Conservation (phyloP, 495 filamentous ascomycete genomes). For the Penicillium odoratum region DNA sequence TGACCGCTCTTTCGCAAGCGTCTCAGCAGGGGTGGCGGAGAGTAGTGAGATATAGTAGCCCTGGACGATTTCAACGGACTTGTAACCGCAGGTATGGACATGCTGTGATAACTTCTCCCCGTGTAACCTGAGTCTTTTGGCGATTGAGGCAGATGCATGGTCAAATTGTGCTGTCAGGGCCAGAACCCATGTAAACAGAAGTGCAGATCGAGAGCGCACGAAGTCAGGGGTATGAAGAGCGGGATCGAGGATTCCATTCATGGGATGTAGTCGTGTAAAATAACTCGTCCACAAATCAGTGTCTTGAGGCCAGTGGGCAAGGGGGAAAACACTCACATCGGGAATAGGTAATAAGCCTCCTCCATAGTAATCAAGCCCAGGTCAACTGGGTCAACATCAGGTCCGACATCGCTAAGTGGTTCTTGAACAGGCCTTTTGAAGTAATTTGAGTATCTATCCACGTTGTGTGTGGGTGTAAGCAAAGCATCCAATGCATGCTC, state of each 20-base stretch:
- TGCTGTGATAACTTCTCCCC: conserved; percentile 58
- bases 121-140: conserved; percentile 57
- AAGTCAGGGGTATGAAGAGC: conserved; percentile 58
- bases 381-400: conserved; percentile 62
- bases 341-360: conserved; percentile 56
- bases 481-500: conserved; percentile 20
- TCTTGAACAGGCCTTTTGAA: conserved; percentile 13
- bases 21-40: conserved; percentile 27
- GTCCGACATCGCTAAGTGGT: conserved; percentile 45
- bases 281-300: conserved; percentile 41
- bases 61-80: conserved; percentile 63
- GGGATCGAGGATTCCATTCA: conserved; percentile 64
- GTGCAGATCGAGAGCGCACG: conserved; percentile 59
- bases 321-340: conserved; percentile 44
- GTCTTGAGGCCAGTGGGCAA: background rate
- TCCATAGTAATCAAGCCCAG: conserved; percentile 57
- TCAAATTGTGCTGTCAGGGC: conserved; percentile 62
- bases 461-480: background rate
- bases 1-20: conserved; percentile 24
- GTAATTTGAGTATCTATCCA: conserved; percentile 20
- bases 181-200: conserved; percentile 64
- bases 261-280: conserved; percentile 61
- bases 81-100: conserved; percentile 55
- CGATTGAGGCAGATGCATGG: conserved; percentile 52
- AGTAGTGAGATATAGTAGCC: conserved; percentile 32